Base-by-base conservation (phyloP, 129 eudicot species). In the Helianthus annuus region DNA sequence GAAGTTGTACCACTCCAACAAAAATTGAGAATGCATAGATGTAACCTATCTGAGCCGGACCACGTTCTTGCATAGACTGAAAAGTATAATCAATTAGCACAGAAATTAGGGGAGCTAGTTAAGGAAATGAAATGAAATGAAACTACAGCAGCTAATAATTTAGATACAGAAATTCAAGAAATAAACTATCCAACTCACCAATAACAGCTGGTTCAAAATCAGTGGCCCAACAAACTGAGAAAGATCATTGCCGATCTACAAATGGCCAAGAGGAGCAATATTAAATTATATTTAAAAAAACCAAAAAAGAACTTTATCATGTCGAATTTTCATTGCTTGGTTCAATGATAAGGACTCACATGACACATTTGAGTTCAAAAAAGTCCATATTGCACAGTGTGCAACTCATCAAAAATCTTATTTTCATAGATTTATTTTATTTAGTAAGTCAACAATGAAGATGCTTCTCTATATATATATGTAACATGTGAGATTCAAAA, bases 191-290 rank as follows among this genome's bases (percentile, higher is more conserved):
- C 42, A 66, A 67, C 82, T 82, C 61, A 89, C 97, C 89, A 82
- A 74, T 64, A 88, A 79, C 9, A 91, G 89, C 69, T 79, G 84
- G 87, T 84, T 88, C 79, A 91, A 82, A 70, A 91, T 68, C 69
- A 91, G 85, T 39, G 96, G 97, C 39, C 97, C 97, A 34, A 85
- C 87, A 76, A 91, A 87, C 81, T 88, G 96, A 45, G 97, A 86
- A 81, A 88, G 96, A 83, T 91, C 97, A 75, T 85, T 91, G 10
- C 96, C 96, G 13, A 91, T 79, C 97, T 91, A 75, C 80, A 88
- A 76, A 68, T 62, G 64, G 5, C 44, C n/a, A 60, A 60, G 17
- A 9, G 45, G 64, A 13, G 32, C 66, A 32, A 14, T 34, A 60
- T 60, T 29, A 60, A 32, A 60, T 56, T 27, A 58, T 58, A 54